These are phyloP conservation scores for Neofusicoccum ribis DNA, from an alignment of 2,329 filamentous ascomycete genomes.

Conservation along the genomic window DNA sequence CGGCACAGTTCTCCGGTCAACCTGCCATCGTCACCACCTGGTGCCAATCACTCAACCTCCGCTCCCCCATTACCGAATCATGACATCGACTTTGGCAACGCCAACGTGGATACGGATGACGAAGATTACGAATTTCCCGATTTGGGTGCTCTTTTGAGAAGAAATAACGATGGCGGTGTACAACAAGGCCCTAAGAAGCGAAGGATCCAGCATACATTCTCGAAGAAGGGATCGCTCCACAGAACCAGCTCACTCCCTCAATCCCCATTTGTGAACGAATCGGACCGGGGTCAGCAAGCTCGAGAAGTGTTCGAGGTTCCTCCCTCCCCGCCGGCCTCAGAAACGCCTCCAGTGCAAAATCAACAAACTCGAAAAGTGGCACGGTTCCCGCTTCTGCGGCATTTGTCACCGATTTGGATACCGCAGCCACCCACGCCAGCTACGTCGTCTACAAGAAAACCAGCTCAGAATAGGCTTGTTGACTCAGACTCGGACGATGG, in stretches of 20 bases:
- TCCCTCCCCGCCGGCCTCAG: conserved; percentile 44
- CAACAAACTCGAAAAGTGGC: not conserved
- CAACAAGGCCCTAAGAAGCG: conserved; percentile 26
- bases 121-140: conserved; percentile 29
- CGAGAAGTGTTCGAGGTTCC: conserved; percentile 40
- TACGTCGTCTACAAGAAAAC: conserved; percentile 20
- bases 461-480: not conserved
- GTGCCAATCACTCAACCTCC: not conserved
- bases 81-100: not conserved
- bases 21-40: not conserved
- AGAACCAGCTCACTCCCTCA: conserved; percentile 13
- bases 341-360: conserved; percentile 27
- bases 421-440: conserved; percentile 21
- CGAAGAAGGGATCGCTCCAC: not conserved
- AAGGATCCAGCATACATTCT: conserved; percentile 20
- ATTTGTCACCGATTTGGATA: conserved; percentile 8
- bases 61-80: not conserved
- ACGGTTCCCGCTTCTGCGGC: conserved; percentile 15
- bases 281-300: not conserved
- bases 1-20: conserved; percentile 6
- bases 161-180: conserved; percentile 19
- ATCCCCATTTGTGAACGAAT: not conserved
- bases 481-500: conserved; percentile 14
- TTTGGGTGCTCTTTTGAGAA: conserved; percentile 25
- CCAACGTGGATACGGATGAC: conserved; percentile 25